A percentile compares a stretch with the other conserved stretches of the same genome.
Conservation (phyloP, 2,329 filamentous ascomycete species). For the Penicillium nordicum region DNA sequence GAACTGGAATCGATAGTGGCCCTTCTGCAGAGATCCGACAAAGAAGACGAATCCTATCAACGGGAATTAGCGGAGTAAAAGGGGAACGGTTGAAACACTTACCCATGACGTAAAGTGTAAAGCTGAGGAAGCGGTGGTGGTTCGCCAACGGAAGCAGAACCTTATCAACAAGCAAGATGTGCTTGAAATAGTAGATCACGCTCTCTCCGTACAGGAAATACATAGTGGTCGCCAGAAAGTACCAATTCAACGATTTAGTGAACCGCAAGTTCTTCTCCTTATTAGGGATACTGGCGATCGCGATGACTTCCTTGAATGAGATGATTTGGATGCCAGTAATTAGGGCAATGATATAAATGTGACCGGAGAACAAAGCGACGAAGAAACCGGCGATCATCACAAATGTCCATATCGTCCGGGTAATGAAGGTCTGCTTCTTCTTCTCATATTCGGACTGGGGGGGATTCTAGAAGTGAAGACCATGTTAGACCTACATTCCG, state of each 20-base stretch:
- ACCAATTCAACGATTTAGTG: constrained; percentile 97
- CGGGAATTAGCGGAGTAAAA: constrained; percentile 9
- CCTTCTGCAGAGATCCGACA: constrained; percentile 87
- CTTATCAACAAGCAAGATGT: constrained; percentile 91
- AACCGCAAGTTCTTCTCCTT: constrained; percentile 85
- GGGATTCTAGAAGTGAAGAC: constrained; percentile 28
- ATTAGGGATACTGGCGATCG: constrained; percentile 91
- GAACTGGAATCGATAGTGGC: constrained; percentile 97
- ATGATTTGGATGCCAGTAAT: constrained; percentile 93
- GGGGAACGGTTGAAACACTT: constrained; percentile 33
- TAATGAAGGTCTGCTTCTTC: constrained; percentile 98
- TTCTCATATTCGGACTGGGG: constrained; percentile 79
- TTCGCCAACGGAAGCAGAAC: constrained; percentile 90
- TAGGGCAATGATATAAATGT: constrained; percentile 93
- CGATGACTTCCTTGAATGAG: constrained; percentile 98
- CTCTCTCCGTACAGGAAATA: constrained; percentile 99
- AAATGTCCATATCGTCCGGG: constrained; percentile 93
- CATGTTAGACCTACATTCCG: constrained; percentile 1
- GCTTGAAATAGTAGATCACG: constrained; percentile 99
- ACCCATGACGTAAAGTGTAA: constrained; percentile 97
- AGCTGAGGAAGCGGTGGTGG: constrained; percentile 97
- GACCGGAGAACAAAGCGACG: constrained; percentile 84
- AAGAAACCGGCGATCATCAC: constrained; percentile 97
- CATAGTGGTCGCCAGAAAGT: constrained; percentile 98
- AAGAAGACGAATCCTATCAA: constrained; percentile 90